Base-by-base conservation (phyloP, 2,329 filamentous ascomycete genomes). In the Trichothecium roseum region DNA sequence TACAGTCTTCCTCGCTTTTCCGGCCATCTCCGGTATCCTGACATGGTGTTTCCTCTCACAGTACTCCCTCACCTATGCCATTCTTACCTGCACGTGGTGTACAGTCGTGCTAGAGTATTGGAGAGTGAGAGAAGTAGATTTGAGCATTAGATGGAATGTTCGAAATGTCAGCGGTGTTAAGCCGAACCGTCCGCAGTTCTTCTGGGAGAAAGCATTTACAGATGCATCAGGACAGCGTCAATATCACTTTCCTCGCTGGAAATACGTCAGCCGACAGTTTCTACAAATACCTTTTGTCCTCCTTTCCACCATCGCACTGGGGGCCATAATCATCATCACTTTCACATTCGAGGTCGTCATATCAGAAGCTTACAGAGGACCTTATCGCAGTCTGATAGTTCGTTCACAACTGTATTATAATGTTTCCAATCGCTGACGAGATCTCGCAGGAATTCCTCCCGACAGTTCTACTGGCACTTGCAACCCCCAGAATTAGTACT, bases 41-140 rank as follows among this genome's bases (percentile, higher is more conserved):
- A 72, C 78, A 12, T 87, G 81, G 79, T 55, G 77, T 2, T 69
- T 82, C 39, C 60, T 84, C 0, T 76, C 81, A 8, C 69, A 74
- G 18, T 87, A 83, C 58, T 87, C 83, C 0, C 66, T 79, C 12
- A 55, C 76, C 14, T 87, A 84, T 47, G 81, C 75, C 5, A 60
- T 81, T 4, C 58, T 78, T 16, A 82, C 75, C 37, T 72, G 74
- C 20, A 55, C 85, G 6, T 85, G 81, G 74, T 80, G 78, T 45
- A 74, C 80, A 7, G 64, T 84, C 4, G 87, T 87, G 43, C 69
- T 85, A 10, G 83, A 88, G 49, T 86, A 78, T 54, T 88, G 83
- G 83, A 86, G 84, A 56, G 73, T 84, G 32, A 75, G 80, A 41
- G 79, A 88, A 51, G 61, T 70, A 4, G 82, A 88, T 44, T 65